Evolutionary conservation across 2,329 filamentous ascomycete genomes (phyloP).

Genomic region (Chrysoporthe austroafricana): DNA sequence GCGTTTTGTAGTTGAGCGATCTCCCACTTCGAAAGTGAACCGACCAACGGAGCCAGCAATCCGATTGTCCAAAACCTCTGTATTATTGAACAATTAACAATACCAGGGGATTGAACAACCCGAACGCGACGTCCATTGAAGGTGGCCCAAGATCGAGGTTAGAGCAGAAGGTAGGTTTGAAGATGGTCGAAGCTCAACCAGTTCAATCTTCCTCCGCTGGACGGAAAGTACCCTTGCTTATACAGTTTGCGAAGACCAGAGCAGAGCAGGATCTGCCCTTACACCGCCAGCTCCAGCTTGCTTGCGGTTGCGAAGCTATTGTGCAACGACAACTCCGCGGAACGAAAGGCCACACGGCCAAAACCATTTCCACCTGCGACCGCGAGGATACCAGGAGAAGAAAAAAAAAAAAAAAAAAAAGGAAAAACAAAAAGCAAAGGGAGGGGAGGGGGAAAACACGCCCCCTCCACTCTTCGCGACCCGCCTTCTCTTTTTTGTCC

Average conservation of each 20-base stretch:
- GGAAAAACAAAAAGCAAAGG: too few species aligned
- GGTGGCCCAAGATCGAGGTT: neutral
- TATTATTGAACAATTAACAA: neutral
- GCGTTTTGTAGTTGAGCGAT: slow-evolving; percentile 4
- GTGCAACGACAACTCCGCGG: neutral
- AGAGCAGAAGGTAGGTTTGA: neutral
- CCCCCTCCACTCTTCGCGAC: too few species aligned
- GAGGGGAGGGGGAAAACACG: too few species aligned
- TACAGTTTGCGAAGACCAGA: slow-evolving; percentile 2
- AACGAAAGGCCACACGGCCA: neutral
- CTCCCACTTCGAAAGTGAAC: neutral
- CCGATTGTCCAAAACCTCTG: neutral
- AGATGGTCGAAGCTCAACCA: neutral
- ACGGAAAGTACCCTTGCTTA: neutral
- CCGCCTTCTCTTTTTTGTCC: too few species aligned
- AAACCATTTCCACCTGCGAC: neutral
- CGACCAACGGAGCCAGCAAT: slow-evolving; percentile 9
- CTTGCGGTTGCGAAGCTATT: neutral
- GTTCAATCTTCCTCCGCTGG: neutral
- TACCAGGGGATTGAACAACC: neutral
- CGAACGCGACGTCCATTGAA: slow-evolving; percentile 3
- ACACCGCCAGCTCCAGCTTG: neutral
- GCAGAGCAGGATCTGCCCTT: neutral
- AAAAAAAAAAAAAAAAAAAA: neutral
- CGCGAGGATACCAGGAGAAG: neutral